Evolutionary conservation across 176 grass and related monocot species (phyloP).

Genomic region (Oryza brachyantha): DNA sequence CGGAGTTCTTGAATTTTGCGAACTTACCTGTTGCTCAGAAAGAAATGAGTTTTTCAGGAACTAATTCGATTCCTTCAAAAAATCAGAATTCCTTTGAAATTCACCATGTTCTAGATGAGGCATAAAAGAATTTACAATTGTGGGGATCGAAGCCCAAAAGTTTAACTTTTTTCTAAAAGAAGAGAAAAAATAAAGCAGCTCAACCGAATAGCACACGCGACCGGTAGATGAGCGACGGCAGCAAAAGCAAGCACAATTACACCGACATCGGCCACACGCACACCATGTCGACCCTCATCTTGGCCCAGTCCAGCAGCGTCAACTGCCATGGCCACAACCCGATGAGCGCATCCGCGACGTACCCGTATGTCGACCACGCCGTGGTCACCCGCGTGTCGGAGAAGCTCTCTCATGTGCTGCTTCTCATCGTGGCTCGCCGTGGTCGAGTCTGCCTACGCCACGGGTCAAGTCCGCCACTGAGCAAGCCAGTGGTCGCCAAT

Average conservation of each 20-base stretch:
- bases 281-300: slow-evolving; percentile 14
- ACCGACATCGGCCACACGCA: slow-evolving; percentile 53
- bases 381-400: slow-evolving; percentile 41
- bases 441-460: too few relatives aligned
- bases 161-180: too few relatives aligned
- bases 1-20: background rate
- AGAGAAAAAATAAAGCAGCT: too few relatives aligned
- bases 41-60: too few relatives aligned
- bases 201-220: slow-evolving; percentile 43
- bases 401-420: too few relatives aligned
- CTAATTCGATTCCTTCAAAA: too few relatives aligned
- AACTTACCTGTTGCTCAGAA: background rate
- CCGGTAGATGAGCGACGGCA: slow-evolving; percentile 57
- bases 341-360: slow-evolving; percentile 59
- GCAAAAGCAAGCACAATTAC: slow-evolving; percentile 77
- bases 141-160: too few relatives aligned
- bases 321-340: slow-evolving; percentile 51
- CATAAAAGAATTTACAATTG: background rate
- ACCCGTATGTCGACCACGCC: slow-evolving; percentile 73
- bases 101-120: too few relatives aligned
- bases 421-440: too few relatives aligned
- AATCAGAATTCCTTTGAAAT: too few relatives aligned
- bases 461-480: too few relatives aligned
- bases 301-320: background rate
- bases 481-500: too few relatives aligned